A percentile compares a stretch with the other conserved stretches of the same genome.
Conservation (phyloP, 2,329 filamentous ascomycete species). For the Monilinia polystroma region DNA sequence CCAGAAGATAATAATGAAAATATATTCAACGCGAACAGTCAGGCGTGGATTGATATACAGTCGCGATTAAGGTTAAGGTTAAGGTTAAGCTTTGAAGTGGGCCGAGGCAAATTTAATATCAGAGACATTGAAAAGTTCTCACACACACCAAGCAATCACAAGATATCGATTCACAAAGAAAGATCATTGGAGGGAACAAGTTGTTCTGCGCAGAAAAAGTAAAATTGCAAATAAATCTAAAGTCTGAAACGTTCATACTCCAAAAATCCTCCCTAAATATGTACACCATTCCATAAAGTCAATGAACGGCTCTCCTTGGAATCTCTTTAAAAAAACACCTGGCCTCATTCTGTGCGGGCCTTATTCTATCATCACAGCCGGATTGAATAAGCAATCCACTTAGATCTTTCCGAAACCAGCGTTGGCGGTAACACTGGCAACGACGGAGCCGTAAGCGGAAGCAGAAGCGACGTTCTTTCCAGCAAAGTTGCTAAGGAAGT, state of each 20-base stretch:
- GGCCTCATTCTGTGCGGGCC: no score
- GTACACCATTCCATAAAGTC: background rate
- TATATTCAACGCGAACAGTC: no score
- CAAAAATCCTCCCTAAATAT: background rate
- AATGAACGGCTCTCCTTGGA: background rate
- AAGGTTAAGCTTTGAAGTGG: no score
- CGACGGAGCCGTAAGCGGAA: conserved; percentile 24
- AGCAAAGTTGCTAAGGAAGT: conserved; percentile 38
- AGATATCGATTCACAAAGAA: no score
- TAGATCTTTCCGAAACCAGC: conserved; percentile 15
- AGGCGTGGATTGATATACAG: no score
- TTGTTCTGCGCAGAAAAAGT: background rate
- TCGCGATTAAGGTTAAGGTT: no score
- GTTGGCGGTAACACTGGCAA: background rate
- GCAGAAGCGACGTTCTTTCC: conserved; percentile 39
- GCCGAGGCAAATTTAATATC: no score
- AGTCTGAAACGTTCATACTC: background rate
- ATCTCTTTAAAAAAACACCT: no score
- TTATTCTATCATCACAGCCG: no score
- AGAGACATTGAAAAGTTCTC: background rate
- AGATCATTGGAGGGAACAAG: no score
- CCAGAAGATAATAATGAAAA: no score
- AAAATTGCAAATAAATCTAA: conserved; percentile 1
- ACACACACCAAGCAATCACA: background rate
- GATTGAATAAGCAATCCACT: background rate